These are phyloP conservation scores for Blastosporella zonata DNA, from an alignment of 1,284 basidiomycete species.

Conservation along the genomic window DNA sequence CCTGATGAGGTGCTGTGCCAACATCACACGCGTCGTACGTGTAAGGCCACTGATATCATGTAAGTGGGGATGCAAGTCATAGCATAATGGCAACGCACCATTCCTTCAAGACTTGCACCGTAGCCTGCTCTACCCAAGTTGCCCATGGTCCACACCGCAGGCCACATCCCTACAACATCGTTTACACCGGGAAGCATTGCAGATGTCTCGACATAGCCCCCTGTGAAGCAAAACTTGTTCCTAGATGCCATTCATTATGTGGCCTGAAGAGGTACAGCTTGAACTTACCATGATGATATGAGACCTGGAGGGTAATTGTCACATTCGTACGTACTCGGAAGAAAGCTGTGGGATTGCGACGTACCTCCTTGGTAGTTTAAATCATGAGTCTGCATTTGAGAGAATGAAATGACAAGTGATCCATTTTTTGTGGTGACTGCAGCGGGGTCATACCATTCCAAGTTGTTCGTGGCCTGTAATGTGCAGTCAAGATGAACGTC, in stretches of 20 bases:
- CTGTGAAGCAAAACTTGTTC: conserved; percentile 70
- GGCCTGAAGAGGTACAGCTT: neutral
- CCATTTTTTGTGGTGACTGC: conserved; percentile 80
- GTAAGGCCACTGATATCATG: conserved; percentile 60
- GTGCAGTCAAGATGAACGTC: neutral
- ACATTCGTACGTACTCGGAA: neutral
- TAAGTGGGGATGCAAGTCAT: neutral
- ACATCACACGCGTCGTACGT: conserved; percentile 74
- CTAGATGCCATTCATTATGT: conserved; percentile 20
- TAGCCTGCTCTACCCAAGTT: conserved; percentile 54
- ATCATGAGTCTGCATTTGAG: conserved; percentile 60
- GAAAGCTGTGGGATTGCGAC: conserved; percentile 5
- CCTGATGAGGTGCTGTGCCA: conserved; percentile 64
- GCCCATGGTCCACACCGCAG: conserved; percentile 70
- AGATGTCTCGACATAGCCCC: conserved; percentile 54
- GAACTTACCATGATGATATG: conserved; percentile 38
- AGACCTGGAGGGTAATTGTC: conserved; percentile 43
- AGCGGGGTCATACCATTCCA: conserved; percentile 72
- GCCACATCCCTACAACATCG: conserved; percentile 60
- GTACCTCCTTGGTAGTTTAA: conserved; percentile 72
- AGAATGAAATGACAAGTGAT: conserved; percentile 77
- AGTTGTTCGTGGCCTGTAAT: conserved; percentile 49
- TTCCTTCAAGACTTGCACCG: conserved; percentile 46
- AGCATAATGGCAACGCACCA: conserved; percentile 30
- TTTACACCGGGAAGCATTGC: conserved; percentile 65